Base-by-base conservation (phyloP, 345 rosid species). In the Heritiera littoralis region DNA sequence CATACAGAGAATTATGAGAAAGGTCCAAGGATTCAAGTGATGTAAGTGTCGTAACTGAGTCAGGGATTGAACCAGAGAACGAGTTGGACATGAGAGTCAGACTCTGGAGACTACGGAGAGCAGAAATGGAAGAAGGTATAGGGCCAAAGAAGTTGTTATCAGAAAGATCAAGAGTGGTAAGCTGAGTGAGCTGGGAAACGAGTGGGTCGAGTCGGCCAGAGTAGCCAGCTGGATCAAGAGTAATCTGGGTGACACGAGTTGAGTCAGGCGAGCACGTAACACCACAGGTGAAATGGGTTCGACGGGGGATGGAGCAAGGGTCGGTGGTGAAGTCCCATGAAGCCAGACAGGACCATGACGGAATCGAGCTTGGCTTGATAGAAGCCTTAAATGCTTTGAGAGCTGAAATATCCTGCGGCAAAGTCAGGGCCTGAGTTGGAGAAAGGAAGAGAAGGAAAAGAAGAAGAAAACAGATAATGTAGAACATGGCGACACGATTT, bases 211-310 rank as follows among this genome's bases (percentile, higher is more conserved):
- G 92, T 58, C 60, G 89, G 74, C 98, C 98, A 5, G 96, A 87
- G 86, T 95, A 95, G 28, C 93, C 94, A 18, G 85, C 90, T 5
- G 99, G 86, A 79, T 95, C 98, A 18, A 95, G 92, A 60, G 97
- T 90, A 84, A 95, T 86, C 77, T 88, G 87, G 20, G 87, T 87
- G 83, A 89, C 85, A 2, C 91, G 87, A 52, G 90, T 81, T 2
- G 90, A 80, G 88, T 88, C 94, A 18, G 87, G 9, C 0, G 91
- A 89, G 78, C 94, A 92, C 40, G 84, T 84, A 71, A 92, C n/a
- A 65, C 90, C 93, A 40, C 94, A 92, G 67, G 54, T 84, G 88
- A 92, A 92, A 79, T 86, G 91, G 41, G 87, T 88, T 43, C 92
- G 87, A 84, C 89, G 94, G n/a, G 97, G 94, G 55, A 78, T 20